Conservation (phyloP, 169 alveolate genomes). For the Toxoplasma gondii region DNA sequence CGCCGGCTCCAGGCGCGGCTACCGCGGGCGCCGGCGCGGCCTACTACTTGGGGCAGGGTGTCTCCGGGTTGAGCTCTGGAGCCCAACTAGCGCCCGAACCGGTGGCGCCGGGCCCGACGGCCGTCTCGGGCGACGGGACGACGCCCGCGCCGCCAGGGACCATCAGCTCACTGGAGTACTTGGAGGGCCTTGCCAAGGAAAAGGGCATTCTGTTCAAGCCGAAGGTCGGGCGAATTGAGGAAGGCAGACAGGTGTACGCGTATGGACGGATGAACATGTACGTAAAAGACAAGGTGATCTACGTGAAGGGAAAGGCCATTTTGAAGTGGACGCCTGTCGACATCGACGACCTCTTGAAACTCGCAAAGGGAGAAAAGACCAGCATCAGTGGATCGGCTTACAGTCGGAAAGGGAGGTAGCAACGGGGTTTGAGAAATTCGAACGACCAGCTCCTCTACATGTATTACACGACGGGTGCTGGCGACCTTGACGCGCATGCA, state of each 20-base stretch:
- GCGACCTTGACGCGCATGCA: too few species aligned
- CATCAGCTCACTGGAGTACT: constrained; percentile 10
- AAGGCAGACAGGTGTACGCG: constrained; percentile 64
- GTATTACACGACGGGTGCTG: too few species aligned
- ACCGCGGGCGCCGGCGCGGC: background rate
- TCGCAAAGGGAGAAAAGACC: constrained; percentile 27
- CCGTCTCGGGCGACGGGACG: background rate
- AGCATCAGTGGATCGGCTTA: background rate
- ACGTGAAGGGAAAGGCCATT: constrained; percentile 28
- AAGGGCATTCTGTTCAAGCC: constrained; percentile 51
- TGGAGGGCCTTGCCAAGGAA: constrained; percentile 59
- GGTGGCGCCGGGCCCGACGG: constrained; percentile 13
- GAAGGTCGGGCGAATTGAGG: constrained; percentile 57
- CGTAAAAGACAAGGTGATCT: constrained; percentile 22
- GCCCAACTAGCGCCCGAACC: background rate
- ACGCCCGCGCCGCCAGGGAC: background rate
- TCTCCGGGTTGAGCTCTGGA: background rate
- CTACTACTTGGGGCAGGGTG: background rate
- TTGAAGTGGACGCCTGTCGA: constrained; percentile 12
- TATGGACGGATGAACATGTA: constrained; percentile 37
- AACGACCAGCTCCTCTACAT: too few species aligned
- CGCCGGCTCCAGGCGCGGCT: background rate
- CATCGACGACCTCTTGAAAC: constrained; percentile 19
- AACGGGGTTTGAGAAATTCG: too few species aligned
- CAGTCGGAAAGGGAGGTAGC: too few species aligned